Percentiles rank a stretch among this genome's conserved stretches.
phyloP scores from a whole-genome alignment of 805 yeast genomes.

The Saccharomycopsis fodiens region DNA sequence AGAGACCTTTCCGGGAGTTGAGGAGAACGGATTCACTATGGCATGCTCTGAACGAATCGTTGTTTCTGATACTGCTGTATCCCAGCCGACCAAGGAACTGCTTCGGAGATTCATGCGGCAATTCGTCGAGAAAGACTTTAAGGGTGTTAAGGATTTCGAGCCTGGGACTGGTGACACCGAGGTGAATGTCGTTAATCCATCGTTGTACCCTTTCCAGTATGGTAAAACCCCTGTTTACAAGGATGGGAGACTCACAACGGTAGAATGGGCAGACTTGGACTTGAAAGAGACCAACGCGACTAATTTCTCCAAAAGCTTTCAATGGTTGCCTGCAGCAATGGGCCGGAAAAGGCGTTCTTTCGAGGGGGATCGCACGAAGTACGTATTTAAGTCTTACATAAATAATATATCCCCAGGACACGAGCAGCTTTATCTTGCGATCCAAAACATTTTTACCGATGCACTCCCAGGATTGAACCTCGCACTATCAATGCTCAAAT shows the following conservation, averaged over 20 bases:
- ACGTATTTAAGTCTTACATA: slow-evolving; percentile 30
- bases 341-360: background rate
- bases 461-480: slow-evolving; percentile 30
- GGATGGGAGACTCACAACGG: background rate
- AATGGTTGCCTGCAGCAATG: slow-evolving; percentile 33
- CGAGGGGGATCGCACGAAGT: slow-evolving; percentile 11
- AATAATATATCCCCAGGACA: slow-evolving; percentile 34
- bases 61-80: slow-evolving; percentile 23
- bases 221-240: slow-evolving; percentile 25
- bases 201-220: slow-evolving; percentile 31
- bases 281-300: background rate
- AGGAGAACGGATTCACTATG: slow-evolving; percentile 21
- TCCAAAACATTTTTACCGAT: slow-evolving; percentile 28
- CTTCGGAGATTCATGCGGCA: slow-evolving; percentile 16
- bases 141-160: slow-evolving; percentile 28
- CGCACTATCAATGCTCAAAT: slow-evolving; percentile 13
- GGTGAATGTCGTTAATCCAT: slow-evolving; percentile 35
- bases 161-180: slow-evolving; percentile 33
- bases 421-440: slow-evolving; percentile 25
- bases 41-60: slow-evolving; percentile 24
- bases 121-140: slow-evolving; percentile 17
- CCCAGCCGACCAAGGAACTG: slow-evolving; percentile 7
- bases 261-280: background rate
- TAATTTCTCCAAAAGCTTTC: slow-evolving; percentile 25
- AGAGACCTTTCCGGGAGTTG: slow-evolving; percentile 11